phyloP scores from a whole-genome alignment of 139 green algal species.

The Yamagishiella unicocca region DNA sequence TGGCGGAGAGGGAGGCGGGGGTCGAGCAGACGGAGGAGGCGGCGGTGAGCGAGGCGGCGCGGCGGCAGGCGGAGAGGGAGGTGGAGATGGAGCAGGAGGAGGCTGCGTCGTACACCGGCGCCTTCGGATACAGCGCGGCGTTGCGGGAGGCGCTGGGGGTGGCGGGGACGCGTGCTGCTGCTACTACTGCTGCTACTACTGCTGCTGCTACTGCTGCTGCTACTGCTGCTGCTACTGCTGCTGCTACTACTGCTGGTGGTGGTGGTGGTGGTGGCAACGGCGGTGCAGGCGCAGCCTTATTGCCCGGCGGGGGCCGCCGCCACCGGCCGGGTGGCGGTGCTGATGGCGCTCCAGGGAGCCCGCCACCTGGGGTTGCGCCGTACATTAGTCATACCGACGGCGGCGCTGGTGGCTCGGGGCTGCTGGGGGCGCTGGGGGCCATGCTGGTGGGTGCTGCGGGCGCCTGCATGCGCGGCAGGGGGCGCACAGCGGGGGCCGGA shows the following conservation, averaged over 20 bases:
- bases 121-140: conserved; percentile 10
- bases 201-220: neutral
- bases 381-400: too few relatives aligned
- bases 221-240: neutral
- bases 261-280: neutral
- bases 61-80: neutral
- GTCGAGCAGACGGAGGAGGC: neutral
- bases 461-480: neutral
- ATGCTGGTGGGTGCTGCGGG: neutral
- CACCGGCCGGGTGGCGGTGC: too few relatives aligned
- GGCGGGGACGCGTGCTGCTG: neutral
- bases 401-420: neutral
- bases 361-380: too few relatives aligned
- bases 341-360: too few relatives aligned
- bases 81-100: neutral
- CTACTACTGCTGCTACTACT: neutral
- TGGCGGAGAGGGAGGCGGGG: neutral
- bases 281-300: too few relatives aligned
- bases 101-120: conserved; percentile 7
- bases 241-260: neutral
- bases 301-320: too few relatives aligned
- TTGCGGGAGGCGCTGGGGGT: neutral
- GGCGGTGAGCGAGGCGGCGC: neutral
- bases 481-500: too few relatives aligned
- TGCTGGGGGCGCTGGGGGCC: neutral